Percentiles rank a stretch among this genome's conserved stretches.
These are phyloP conservation scores for Aspergillus japonicus DNA, from an alignment of 2,329 filamentous ascomycete genomes.

Conservation along the genomic window DNA sequence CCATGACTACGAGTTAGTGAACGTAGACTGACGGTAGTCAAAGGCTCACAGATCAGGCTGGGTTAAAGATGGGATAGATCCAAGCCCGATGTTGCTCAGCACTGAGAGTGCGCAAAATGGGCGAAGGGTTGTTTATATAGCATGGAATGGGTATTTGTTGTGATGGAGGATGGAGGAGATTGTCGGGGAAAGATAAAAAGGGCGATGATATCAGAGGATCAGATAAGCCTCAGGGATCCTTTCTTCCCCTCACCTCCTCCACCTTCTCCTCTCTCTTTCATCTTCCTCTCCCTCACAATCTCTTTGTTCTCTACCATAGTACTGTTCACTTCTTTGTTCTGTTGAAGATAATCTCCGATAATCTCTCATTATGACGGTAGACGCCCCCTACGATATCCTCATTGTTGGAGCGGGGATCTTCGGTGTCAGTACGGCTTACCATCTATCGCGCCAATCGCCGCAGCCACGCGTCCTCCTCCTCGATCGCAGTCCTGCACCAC, in stretches of 20 bases:
- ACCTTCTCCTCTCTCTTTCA: not conserved
- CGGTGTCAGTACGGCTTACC: slow-evolving; percentile 64
- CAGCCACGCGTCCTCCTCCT: slow-evolving; percentile 54
- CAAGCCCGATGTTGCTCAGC: too few relatives aligned
- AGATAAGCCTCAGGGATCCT: not conserved
- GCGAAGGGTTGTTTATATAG: too few relatives aligned
- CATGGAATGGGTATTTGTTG: too few relatives aligned
- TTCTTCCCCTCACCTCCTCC: not conserved
- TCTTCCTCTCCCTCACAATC: not conserved
- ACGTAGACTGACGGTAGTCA: too few relatives aligned
- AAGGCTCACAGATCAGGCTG: too few relatives aligned
- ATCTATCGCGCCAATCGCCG: slow-evolving; percentile 55
- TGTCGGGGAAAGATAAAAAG: not conserved
- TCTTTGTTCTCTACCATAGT: not conserved
- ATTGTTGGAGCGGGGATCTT: slow-evolving; percentile 67
- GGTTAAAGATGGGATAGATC: too few relatives aligned
- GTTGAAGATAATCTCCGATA: not conserved
- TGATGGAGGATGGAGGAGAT: not conserved
- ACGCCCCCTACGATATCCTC: slow-evolving; percentile 33
- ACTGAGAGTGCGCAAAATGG: too few relatives aligned
- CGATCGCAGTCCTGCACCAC: slow-evolving; percentile 55
- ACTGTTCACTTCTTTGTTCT: not conserved
- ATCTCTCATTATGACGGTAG: not conserved
- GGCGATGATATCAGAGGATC: not conserved
- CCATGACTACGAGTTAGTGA: too few relatives aligned